Evolutionary conservation across 345 rosid species (phyloP).

Genomic region (Draba incana): DNA sequence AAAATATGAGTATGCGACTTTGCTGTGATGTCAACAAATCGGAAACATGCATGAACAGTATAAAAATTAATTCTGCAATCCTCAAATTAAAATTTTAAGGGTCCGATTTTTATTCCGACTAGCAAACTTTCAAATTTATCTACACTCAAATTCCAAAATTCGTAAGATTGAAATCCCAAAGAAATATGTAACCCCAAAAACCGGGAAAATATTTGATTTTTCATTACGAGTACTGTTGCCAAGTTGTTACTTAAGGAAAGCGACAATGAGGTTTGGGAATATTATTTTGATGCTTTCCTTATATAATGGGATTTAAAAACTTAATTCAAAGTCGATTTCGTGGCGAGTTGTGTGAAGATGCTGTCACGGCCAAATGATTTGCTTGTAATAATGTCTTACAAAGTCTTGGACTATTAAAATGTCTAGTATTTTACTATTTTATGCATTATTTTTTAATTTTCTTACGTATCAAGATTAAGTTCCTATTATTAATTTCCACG

Average conservation of each 20-base stretch:
- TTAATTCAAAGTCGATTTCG: conserved; percentile 17
- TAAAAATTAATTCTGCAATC: not conserved
- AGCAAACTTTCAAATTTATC: not conserved
- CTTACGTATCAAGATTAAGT: not conserved
- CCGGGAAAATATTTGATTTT: too few species aligned
- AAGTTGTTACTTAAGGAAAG: conserved; percentile 8
- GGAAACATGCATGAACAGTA: not conserved
- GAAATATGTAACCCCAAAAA: too few species aligned
- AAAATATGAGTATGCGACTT: not conserved
- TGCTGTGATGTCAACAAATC: not conserved
- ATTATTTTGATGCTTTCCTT: conserved; percentile 25
- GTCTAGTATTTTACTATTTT: not conserved
- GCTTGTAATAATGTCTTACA: conserved; percentile 9
- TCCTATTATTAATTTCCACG: not conserved
- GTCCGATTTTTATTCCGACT: too few species aligned
- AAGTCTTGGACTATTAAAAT: not conserved
- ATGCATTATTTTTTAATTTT: not conserved
- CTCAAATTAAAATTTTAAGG: not conserved
- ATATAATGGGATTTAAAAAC: not conserved
- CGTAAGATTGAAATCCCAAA: not conserved
- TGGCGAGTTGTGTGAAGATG: conserved; percentile 28
- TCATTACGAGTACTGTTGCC: too few species aligned
- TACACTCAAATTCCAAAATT: not conserved
- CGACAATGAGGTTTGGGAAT: conserved; percentile 14
- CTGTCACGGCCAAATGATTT: conserved; percentile 33